A percentile compares a stretch with the other conserved stretches of the same genome.
Evolutionary conservation across 2,329 filamentous ascomycete genomes (phyloP).

Genomic region (Fusarium longipes): DNA sequence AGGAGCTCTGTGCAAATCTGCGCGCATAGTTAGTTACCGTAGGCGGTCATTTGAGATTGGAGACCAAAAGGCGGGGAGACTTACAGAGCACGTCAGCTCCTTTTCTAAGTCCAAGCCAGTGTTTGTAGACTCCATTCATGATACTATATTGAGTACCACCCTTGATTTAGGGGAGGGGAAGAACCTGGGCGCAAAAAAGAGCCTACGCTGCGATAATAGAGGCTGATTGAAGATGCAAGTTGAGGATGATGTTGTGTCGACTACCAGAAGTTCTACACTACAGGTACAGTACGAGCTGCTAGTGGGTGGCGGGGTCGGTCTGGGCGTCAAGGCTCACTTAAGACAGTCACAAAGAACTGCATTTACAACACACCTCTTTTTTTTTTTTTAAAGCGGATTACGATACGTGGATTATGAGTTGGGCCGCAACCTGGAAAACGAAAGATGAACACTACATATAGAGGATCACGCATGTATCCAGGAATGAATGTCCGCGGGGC

Average conservation of each 20-base stretch:
- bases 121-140: conserved; percentile 64
- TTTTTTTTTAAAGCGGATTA: not conserved
- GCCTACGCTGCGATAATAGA: conserved; percentile 17
- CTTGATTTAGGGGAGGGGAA: conserved; percentile 27
- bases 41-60: conserved; percentile 14
- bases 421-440: conserved; percentile 5
- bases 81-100: conserved; percentile 93
- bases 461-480: not conserved
- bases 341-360: conserved; percentile 26
- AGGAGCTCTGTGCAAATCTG: conserved; percentile 97
- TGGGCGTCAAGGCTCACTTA: conserved; percentile 25
- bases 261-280: conserved; percentile 27
- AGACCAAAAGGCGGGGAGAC: conserved; percentile 33
- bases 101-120: conserved; percentile 81
- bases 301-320: conserved; percentile 41
- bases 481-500: not conserved
- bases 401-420: conserved; percentile 2
- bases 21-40: conserved; percentile 29
- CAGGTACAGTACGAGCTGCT: not conserved
- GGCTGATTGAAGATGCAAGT: conserved; percentile 25
- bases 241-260: conserved; percentile 31
- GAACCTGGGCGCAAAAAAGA: conserved; percentile 13
- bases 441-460: not conserved
- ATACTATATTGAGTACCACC: conserved; percentile 31
- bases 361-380: conserved; percentile 22